Evolutionary conservation across 2,329 filamentous ascomycete genomes (phyloP), one percentile per base, ranked within the genome.

Genomic region (Cercospora brassicicola): DNA sequence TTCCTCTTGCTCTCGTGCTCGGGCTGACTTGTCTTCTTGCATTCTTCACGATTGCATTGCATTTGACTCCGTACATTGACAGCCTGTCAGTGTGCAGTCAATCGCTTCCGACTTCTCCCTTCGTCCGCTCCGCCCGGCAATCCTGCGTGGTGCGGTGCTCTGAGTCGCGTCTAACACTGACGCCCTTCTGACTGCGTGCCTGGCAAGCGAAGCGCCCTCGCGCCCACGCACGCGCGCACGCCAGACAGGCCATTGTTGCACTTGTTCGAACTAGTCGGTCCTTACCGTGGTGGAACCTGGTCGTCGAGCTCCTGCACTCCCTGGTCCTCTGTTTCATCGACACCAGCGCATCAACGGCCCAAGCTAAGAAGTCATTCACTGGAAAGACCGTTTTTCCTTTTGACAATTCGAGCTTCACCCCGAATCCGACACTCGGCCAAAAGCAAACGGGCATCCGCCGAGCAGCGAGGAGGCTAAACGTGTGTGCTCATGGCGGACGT

Each of bases 201-300:
- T n/a, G 39, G 20, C 30, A 31, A 60, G n/a, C 30, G 23, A 31
- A 36, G 36, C 36, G 36, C 36, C 36, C 36, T 42, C 36, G 15
- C 36, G 36, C 36, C 15, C 36, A 42, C 36, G 36, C 36, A 42
- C 36, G 36, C 36, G 33, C 18, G 33, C 57, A 48, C 33, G 39
- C 33, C n/a, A 61, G 61, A 51, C 60, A 68, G 45, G 62, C 66
- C 23, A 53, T 53, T 62, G 62, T 68, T 39, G 48, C 66, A 62
- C 59, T 51, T 56, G 39, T 36, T 23, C 56, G 45, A 56, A 42
- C 62, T 65, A 33, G 66, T 65, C 66, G 62, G 66, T 68, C 66
- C 62, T 65, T 68, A 68, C 66, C 66, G 66, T 53, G 61, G 66
- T 67, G 62, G 62, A 68, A 59, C 66, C 66, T 68, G 62, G 48